Evolutionary conservation across 305 asterid genomes (phyloP), one percentile per base, ranked within the genome.

Genomic region (Andrographis paniculata): DNA sequence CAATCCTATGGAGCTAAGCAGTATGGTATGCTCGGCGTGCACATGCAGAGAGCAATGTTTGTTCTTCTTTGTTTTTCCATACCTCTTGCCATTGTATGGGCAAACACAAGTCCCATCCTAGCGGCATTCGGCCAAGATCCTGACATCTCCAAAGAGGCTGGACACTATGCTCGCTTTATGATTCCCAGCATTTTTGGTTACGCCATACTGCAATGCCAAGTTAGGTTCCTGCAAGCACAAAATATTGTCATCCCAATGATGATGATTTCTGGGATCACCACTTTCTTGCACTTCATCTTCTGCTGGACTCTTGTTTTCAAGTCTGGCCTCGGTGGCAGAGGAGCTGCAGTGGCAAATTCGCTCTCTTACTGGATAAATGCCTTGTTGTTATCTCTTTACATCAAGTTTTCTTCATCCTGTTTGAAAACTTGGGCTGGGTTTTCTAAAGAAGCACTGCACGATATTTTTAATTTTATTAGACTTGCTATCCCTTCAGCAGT

Each of bases 401-500:
- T 83, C 63, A 74, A 52, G 56, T 74, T 76, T 48, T 77, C 89
- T 15, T 36, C 80, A 60, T 68, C 80, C 33, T 87, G 96, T 53
- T 48, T 58, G 0, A 72, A 65, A 24, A 80, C 87, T 0, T 87
- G 94, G 93, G 70, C 78, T 3, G 96, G 96, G 0, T 70, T 78
- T 58, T 83, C 96, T 0, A 70, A 36, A 38, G 91, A 83, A 44
- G 87, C 93, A 1, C 23, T 80, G 4, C 72, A 71, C 10, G 23
- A 76, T 52, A 51, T 87, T 24, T 42, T 68, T 31, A 37, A 5
- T 52, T 87, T 74, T 50, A 21, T 87, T 35, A 70, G 66, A 53
- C 93, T 87, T 37, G 96, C 83, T 5, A 51, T 87, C 59, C 96
- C 96, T 63, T 87, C 96, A 0, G 87, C 96, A 18, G 41, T 87